Conservation (phyloP, 192 early-diverging fungal species). For the Funneliformis geosporum region DNA sequence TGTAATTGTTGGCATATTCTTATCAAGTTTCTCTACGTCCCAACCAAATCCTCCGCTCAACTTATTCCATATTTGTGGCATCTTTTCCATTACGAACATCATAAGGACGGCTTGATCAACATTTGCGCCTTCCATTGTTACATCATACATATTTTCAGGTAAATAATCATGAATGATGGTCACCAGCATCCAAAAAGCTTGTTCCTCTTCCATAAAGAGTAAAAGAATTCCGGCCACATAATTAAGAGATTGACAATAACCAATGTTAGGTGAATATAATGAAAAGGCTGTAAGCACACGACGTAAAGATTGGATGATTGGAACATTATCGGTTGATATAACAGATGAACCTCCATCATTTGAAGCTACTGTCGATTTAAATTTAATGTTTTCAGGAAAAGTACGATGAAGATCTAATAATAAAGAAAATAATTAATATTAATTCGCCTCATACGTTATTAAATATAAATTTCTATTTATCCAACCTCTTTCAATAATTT, state of each 20-base stretch:
- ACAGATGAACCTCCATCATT: conserved; percentile 35
- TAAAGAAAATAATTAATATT: neutral
- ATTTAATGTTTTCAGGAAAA: conserved; percentile 76
- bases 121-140: conserved; percentile 71
- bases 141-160: conserved; percentile 74
- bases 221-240: conserved; percentile 76
- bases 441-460: neutral
- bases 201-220: conserved; percentile 70
- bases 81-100: conserved; percentile 55
- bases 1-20: conserved; percentile 64
- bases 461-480: neutral
- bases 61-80: conserved; percentile 53
- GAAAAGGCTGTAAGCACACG: conserved; percentile 74
- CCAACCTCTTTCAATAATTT: conserved; percentile 67
- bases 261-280: conserved; percentile 69
- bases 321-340: conserved; percentile 46
- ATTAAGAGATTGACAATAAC: conserved; percentile 85
- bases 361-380: conserved; percentile 50
- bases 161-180: conserved; percentile 73
- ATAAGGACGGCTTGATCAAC: conserved; percentile 71
- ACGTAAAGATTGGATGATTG: conserved; percentile 58
- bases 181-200: conserved; percentile 79
- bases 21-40: conserved; percentile 51
- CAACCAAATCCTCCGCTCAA: conserved; percentile 45
- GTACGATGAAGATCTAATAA: conserved; percentile 71